Percentiles rank a stretch among this genome's conserved stretches.
phyloP scores from a whole-genome alignment of 805 yeast species.

The Zygosaccharomyces pseudorouxii region DNA sequence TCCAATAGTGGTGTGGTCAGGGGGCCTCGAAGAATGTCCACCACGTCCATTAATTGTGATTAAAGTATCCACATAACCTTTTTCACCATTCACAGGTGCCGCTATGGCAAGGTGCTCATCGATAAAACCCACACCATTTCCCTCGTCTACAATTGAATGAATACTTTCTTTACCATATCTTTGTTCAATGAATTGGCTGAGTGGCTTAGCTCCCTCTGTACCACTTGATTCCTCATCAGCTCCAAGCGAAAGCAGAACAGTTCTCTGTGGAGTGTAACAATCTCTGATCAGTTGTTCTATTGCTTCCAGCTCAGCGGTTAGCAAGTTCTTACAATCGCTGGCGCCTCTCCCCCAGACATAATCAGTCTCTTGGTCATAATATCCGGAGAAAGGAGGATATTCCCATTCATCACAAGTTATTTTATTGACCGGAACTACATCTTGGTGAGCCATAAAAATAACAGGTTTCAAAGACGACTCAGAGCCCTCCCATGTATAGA shows the following conservation, averaged over 20 bases:
- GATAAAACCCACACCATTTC: constrained; percentile 39
- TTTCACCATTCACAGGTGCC: constrained; percentile 55
- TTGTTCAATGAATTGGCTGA: constrained; percentile 45
- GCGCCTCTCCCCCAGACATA: constrained; percentile 74
- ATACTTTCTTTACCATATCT: constrained; percentile 59
- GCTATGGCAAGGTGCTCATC: constrained; percentile 46
- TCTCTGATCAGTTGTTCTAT: constrained; percentile 49
- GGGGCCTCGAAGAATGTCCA: constrained; percentile 80
- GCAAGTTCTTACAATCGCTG: constrained; percentile 65
- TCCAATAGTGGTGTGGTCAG: constrained; percentile 77
- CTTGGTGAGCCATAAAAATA: constrained; percentile 75
- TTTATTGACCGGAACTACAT: constrained; percentile 74
- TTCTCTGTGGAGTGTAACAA: constrained; percentile 56
- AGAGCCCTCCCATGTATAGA: constrained; percentile 62
- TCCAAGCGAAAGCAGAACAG: constrained; percentile 63
- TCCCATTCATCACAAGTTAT: constrained; percentile 58
- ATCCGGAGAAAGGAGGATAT: constrained; percentile 61
- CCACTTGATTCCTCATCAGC: constrained; percentile 79
- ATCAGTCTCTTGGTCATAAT: constrained; percentile 54
- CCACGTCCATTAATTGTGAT: constrained; percentile 58
- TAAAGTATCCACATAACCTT: constrained; percentile 52
- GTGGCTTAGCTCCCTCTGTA: constrained; percentile 48
- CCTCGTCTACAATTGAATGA: constrained; percentile 68
- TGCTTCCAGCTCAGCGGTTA: constrained; percentile 63
- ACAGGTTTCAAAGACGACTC: constrained; percentile 53